A percentile compares a stretch with the other conserved stretches of the same genome.
These are phyloP conservation scores for Paracamarosporium sp. DNA, from an alignment of 2,329 filamentous ascomycete genomes.

Conservation along the genomic window DNA sequence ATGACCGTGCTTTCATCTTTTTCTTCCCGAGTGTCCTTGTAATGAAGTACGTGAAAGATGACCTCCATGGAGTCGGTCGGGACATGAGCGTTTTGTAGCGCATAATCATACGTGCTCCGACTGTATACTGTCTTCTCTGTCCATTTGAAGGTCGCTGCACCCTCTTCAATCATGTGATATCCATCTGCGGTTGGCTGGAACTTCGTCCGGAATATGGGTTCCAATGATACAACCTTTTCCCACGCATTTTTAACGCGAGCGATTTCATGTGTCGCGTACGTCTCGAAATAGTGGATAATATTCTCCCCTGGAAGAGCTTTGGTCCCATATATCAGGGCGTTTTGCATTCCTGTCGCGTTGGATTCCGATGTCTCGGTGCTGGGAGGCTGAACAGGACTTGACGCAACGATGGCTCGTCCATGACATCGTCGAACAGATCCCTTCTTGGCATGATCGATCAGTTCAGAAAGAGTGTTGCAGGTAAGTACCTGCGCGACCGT, in stretches of 20 bases:
- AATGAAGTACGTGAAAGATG: too few species aligned
- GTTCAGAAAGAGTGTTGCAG: too few species aligned
- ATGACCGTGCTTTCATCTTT: neutral
- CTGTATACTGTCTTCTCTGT: neutral
- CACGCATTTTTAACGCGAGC: neutral
- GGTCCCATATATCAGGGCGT: neutral
- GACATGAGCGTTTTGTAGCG: too few species aligned
- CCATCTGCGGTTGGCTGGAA: neutral
- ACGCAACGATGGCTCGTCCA: neutral
- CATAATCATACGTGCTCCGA: neutral
- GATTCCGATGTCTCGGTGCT: neutral
- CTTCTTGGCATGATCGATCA: too few species aligned
- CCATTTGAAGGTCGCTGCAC: neutral
- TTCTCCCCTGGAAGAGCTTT: neutral
- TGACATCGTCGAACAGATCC: conserved; percentile 2
- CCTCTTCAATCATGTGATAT: neutral
- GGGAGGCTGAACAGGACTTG: neutral
- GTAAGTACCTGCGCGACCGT: too few species aligned
- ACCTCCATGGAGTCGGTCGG: neutral
- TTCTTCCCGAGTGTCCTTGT: too few species aligned
- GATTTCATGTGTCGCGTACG: neutral
- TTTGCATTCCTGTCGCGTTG: neutral
- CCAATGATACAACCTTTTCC: neutral
- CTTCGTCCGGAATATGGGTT: neutral
- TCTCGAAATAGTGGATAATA: neutral